These are phyloP conservation scores for Linum trigynum DNA, from an alignment of 345 rosid genomes.

Conservation along the genomic window DNA sequence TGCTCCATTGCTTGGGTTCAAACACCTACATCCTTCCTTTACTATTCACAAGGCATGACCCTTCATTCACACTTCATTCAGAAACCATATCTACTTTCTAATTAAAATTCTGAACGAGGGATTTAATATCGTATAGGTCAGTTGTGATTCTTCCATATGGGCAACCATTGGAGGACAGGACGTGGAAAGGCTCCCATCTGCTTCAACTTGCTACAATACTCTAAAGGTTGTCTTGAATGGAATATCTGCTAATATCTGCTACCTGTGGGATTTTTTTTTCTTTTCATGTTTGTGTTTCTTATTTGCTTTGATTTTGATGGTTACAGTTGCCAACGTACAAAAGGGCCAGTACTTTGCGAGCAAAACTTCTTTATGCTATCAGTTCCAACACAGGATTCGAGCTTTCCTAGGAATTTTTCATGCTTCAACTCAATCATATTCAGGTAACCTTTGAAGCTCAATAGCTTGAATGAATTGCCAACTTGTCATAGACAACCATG, in stretches of 20 bases:
- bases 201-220: conserved; percentile 98
- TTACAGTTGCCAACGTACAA: conserved; percentile 92
- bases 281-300: conserved; percentile 5
- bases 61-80: background rate
- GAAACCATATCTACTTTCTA: background rate
- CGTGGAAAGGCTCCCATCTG: conserved; percentile 94
- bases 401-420: conserved; percentile 53
- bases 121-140: conserved; percentile 42
- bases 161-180: conserved; percentile 92
- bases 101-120: conserved; percentile 4
- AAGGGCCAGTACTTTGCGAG: conserved; percentile 78
- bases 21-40: conserved; percentile 85
- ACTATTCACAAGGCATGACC: conserved; percentile 74
- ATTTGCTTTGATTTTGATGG: conserved; percentile 17
- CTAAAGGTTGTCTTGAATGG: conserved; percentile 51
- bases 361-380: conserved; percentile 89
- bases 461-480: background rate
- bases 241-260: background rate
- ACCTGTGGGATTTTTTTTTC: background rate
- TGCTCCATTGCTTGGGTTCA: conserved; percentile 90
- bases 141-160: conserved; percentile 87
- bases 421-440: background rate
- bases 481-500: background rate
- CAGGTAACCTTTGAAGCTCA: conserved; percentile 10
- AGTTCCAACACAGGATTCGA: conserved; percentile 93